phyloP scores from a whole-genome alignment of 805 yeast species.

The Kazachstania viticola region DNA sequence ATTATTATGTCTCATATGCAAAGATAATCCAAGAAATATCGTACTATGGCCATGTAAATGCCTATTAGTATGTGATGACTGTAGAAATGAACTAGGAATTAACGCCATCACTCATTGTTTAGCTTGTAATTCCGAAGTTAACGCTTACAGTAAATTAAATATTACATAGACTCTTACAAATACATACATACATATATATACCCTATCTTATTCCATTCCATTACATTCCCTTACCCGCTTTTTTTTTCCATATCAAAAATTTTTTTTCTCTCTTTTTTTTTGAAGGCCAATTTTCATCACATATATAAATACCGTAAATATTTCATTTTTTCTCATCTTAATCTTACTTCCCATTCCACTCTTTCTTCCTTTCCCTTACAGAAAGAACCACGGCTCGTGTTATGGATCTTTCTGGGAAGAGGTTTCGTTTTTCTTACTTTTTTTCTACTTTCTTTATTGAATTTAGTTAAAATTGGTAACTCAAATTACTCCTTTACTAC shows the following conservation, averaged over 20 bases:
- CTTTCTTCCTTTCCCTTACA: slow-evolving; percentile 2
- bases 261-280: background rate
- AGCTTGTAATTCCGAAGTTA: slow-evolving; percentile 68
- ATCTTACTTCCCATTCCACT: background rate
- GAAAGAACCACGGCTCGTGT: slow-evolving; percentile 21
- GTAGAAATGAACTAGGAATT: slow-evolving; percentile 61
- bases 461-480: background rate
- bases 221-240: background rate
- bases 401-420: slow-evolving; percentile 12
- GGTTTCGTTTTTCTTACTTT: slow-evolving; percentile 17
- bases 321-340: background rate
- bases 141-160: slow-evolving; percentile 35
- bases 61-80: slow-evolving; percentile 75
- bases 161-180: slow-evolving; percentile 9
- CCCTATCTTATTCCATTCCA: background rate
- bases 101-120: slow-evolving; percentile 73
- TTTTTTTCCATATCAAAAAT: background rate
- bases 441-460: background rate
- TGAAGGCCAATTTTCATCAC: background rate
- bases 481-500: slow-evolving; percentile 17
- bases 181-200: background rate
- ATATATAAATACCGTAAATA: background rate
- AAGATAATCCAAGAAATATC: slow-evolving; percentile 57
- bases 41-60: slow-evolving; percentile 92
- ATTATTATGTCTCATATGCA: slow-evolving; percentile 70